Evolutionary conservation across 2,329 filamentous ascomycete species (phyloP).

Genomic region (Diplodia corticola): DNA sequence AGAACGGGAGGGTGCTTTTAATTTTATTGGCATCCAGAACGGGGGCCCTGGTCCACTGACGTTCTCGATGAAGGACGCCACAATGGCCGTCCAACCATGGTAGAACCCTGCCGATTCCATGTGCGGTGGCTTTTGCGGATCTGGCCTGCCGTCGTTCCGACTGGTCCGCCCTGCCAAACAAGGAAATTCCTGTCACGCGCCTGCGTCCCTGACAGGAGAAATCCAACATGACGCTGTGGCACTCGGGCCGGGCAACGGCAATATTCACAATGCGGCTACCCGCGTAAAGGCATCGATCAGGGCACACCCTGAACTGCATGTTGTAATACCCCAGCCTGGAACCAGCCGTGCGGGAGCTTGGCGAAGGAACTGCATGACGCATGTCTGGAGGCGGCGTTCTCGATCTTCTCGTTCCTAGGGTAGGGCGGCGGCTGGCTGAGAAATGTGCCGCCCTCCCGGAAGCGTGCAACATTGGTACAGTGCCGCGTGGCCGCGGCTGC

Average conservation of each 20-base stretch:
- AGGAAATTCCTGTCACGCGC: background rate
- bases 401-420: background rate
- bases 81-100: background rate
- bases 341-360: background rate
- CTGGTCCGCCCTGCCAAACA: background rate
- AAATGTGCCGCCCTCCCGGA: background rate
- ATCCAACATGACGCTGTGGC: background rate
- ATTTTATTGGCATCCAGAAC: conserved; percentile 8
- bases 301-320: background rate
- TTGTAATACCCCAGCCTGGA: background rate
- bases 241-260: background rate
- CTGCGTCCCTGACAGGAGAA: background rate
- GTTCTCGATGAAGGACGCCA: background rate
- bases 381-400: background rate
- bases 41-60: background rate
- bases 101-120: background rate
- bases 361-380: conserved; percentile 9
- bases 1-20: conserved; percentile 6
- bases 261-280: background rate
- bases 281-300: background rate
- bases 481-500: background rate
- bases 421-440: background rate
- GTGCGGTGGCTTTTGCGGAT: background rate
- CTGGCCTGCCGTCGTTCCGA: background rate
- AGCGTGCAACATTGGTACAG: background rate